Base-by-base conservation (phyloP, 306 rosid genomes). In the Begonia loranthoides region DNA sequence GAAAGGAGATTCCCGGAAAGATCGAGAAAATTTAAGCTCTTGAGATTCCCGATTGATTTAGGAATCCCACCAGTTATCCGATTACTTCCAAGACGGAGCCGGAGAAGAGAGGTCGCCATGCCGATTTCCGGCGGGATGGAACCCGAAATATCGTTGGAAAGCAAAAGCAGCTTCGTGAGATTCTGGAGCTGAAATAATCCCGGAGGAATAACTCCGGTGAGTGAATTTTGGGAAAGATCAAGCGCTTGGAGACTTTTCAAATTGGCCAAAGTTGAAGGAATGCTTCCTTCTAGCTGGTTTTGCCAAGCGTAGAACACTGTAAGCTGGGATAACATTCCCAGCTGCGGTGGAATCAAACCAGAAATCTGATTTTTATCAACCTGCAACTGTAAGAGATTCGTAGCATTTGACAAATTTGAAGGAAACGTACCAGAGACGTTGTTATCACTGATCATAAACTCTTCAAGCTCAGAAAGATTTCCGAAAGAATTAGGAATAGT, bases 401-500 rank as follows among this genome's bases (percentile, higher is more conserved):
- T 61, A 6, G 88, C 87, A 60, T 72, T 78, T 51, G 80, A 76
- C 55, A 83, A 59, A 24, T 56, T 51, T 2, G 78, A 60, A 1
- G 96, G 94, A 67, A 87, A 78, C 15, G 92, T 76, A 44, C 96
- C 85, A 24, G 94, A 80, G 28, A 87, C 55, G 53, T 87, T 83
- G 56, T 87, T 87, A 59, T 74, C 76, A 57, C 96, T 87, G 15
- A 87, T 70, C 94, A 87, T 83, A 54, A 87, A 82, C 68, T 83
- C 96, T 50, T 83, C 87, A 45, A 87, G 92, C 66, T 70, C 57
- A 10, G 78, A 66, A 24, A 87, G 78, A 49, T 61, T 47, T 45
- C 94, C 86, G 10, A 87, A 72, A 59, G 81, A 80, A 13, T 19
- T 51, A n/a, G 96, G 96, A 22, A 87, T 69, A 56, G 55, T 65